Percentiles rank a stretch among this genome's conserved stretches.
phyloP scores from a whole-genome alignment of 352 stramenopile genomes.

The Globisporangium radiosum region DNA sequence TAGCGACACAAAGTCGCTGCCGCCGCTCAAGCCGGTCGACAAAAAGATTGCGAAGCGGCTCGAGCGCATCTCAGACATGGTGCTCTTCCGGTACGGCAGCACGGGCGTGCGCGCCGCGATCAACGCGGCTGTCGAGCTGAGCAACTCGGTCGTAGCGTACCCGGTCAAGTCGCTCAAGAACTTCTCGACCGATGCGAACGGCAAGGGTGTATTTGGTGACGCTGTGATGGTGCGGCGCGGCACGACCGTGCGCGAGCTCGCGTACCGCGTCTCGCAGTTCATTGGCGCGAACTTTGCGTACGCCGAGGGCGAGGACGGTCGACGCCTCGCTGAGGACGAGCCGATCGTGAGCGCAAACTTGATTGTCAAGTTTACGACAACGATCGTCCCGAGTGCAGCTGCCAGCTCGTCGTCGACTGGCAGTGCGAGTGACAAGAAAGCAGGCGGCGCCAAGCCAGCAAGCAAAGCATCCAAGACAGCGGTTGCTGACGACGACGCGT shows the following conservation, averaged over 20 bases:
- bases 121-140: slow-evolving; percentile 78
- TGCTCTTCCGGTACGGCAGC: slow-evolving; percentile 85
- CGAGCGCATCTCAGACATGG: slow-evolving; percentile 87
- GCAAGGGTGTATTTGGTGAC: slow-evolving; percentile 72
- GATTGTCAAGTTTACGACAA: slow-evolving; percentile 78
- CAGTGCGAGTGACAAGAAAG: slow-evolving; percentile 34
- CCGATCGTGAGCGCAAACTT: slow-evolving; percentile 48
- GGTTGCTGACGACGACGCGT: slow-evolving; percentile 15
- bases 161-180: slow-evolving; percentile 85
- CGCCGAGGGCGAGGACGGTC: slow-evolving; percentile 74
- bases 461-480: slow-evolving; percentile 6
- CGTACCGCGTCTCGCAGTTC: slow-evolving; percentile 58
- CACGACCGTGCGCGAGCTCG: slow-evolving; percentile 76
- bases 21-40: slow-evolving; percentile 57
- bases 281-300: slow-evolving; percentile 73
- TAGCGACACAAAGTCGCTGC: slow-evolving; percentile 18
- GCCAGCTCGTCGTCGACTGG: not conserved
- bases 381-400: slow-evolving; percentile 25
- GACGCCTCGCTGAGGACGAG: slow-evolving; percentile 67
- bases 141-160: slow-evolving; percentile 78
- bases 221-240: slow-evolving; percentile 67
- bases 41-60: slow-evolving; percentile 78
- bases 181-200: slow-evolving; percentile 58
- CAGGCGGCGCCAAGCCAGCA: slow-evolving; percentile 18
- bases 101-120: slow-evolving; percentile 82